These are phyloP conservation scores for Stylosanthes scabra DNA, from an alignment of 331 rosid genomes.

Conservation along the genomic window DNA sequence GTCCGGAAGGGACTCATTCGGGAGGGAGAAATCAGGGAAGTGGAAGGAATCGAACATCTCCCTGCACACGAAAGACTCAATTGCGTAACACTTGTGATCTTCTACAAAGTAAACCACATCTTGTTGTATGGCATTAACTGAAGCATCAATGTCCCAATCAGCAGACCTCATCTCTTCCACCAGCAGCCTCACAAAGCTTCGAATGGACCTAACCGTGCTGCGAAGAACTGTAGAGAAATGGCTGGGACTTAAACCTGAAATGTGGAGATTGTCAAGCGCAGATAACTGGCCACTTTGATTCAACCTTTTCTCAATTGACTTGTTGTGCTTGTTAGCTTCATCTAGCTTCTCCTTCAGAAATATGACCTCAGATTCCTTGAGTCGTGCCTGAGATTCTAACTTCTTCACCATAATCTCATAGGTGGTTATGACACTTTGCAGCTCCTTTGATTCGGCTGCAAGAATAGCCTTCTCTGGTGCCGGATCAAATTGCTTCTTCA, in stretches of 20 bases:
- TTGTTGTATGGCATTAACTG: conserved; percentile 61
- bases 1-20: conserved; percentile 47
- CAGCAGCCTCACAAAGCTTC: conserved; percentile 68
- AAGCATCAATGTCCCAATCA: conserved; percentile 74
- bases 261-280: conserved; percentile 59
- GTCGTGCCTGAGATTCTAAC: conserved; percentile 70
- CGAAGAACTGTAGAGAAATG: conserved; percentile 67
- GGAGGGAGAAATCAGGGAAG: conserved; percentile 59
- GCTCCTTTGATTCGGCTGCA: conserved; percentile 80
- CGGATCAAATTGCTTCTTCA: conserved; percentile 80
- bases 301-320: conserved; percentile 62
- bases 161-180: conserved; percentile 72
- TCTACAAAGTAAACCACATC: conserved; percentile 56
- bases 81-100: conserved; percentile 74
- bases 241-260: conserved; percentile 59
- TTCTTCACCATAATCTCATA: conserved; percentile 71
- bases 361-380: conserved; percentile 75
- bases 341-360: conserved; percentile 71
- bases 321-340: conserved; percentile 62
- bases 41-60: conserved; percentile 89
- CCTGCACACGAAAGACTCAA: conserved; percentile 78
- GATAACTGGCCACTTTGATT: conserved; percentile 67
- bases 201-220: conserved; percentile 57
- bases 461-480: conserved; percentile 61
- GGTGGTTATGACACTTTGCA: conserved; percentile 67